These are phyloP conservation scores for Elsinoe arachidis DNA, from an alignment of 2,329 filamentous ascomycete genomes.

Conservation along the genomic window DNA sequence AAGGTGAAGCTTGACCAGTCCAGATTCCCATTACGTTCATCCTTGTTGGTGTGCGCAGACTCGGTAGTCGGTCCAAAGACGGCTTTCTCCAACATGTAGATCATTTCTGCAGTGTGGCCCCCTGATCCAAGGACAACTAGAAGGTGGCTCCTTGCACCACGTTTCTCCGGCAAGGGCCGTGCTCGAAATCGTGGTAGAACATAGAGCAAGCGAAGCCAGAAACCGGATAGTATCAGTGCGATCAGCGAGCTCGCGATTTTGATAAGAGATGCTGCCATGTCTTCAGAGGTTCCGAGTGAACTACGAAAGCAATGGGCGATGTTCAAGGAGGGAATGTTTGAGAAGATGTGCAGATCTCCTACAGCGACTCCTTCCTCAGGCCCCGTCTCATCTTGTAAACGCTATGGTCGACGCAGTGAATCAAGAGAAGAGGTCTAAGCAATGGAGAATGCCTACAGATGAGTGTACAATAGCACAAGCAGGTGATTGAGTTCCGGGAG, in stretches of 20 bases:
- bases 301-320: too few species aligned
- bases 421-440: background rate
- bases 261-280: background rate
- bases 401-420: too few species aligned
- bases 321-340: background rate
- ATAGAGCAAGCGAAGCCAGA: background rate
- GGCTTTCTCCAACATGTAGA: conserved; percentile 65
- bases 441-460: background rate
- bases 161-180: conserved; percentile 16
- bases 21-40: conserved; percentile 23
- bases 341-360: background rate
- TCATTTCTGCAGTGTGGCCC: conserved; percentile 91
- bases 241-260: background rate
- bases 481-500: conserved; percentile 6
- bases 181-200: conserved; percentile 6
- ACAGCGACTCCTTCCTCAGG: too few species aligned
- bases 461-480: too few species aligned
- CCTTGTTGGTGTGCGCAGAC: conserved; percentile 19
- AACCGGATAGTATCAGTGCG: background rate
- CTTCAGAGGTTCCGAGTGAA: background rate
- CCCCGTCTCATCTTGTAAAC: too few species aligned
- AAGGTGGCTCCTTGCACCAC: conserved; percentile 46
- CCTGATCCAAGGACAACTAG: conserved; percentile 84
- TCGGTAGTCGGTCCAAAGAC: conserved; percentile 22
- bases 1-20: conserved; percentile 42